These are phyloP conservation scores for Pythium plurisporium DNA, from an alignment of 352 stramenopile species.

Conservation along the genomic window DNA sequence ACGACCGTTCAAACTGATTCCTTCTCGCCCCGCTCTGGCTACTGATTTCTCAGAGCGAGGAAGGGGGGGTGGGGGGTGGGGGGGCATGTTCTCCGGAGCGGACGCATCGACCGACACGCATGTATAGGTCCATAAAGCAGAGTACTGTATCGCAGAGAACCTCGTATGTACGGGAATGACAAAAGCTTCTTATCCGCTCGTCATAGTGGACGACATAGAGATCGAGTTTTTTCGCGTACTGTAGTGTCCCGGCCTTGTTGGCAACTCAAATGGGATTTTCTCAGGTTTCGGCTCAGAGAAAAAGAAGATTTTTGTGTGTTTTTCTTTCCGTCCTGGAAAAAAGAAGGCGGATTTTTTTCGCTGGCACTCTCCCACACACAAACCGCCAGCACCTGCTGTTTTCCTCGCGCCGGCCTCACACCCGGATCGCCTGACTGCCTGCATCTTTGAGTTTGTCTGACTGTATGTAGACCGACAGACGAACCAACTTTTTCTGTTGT, in stretches of 20 bases:
- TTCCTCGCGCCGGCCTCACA: neutral
- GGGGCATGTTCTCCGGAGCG: too few species aligned
- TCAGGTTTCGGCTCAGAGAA: neutral
- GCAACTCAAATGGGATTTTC: neutral
- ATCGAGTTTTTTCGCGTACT: neutral
- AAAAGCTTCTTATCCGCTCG: too few species aligned
- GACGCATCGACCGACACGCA: too few species aligned
- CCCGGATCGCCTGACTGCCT: neutral
- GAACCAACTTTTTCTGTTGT: constrained; percentile 1
- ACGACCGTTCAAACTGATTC: constrained; percentile 1
- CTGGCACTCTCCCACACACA: neutral
- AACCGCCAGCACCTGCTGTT: neutral
- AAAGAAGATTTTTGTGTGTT: neutral
- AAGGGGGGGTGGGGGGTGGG: too few species aligned
- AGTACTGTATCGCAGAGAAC: too few species aligned
- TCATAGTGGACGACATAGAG: too few species aligned
- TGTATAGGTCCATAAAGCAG: too few species aligned
- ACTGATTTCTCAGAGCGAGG: too few species aligned
- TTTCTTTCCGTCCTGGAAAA: neutral
- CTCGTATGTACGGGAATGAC: too few species aligned
- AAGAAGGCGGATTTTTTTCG: neutral
- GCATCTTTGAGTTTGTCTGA: neutral
- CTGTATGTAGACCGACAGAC: constrained; percentile 3
- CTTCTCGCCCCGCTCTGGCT: too few species aligned
- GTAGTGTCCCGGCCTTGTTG: neutral